These are phyloP conservation scores for Zea mays DNA, from an alignment of 176 grass and related monocot species.

Conservation along the genomic window DNA sequence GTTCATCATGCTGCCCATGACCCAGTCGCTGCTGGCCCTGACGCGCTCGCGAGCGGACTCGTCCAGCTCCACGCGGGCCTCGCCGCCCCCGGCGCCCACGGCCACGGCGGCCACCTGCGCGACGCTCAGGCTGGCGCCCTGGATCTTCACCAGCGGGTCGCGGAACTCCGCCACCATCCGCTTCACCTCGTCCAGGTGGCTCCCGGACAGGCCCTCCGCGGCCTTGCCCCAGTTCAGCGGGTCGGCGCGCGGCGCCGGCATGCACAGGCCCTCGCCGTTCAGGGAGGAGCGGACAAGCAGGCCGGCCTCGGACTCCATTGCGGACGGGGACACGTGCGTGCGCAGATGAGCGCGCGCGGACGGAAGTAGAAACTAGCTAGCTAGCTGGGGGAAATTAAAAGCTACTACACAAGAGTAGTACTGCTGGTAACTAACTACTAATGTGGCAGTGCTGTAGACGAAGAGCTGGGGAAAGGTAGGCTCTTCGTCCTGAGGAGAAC, in stretches of 20 bases:
- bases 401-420: neutral
- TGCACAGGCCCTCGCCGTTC: constrained; percentile 56
- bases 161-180: constrained; percentile 80
- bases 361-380: neutral
- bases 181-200: constrained; percentile 85
- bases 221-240: constrained; percentile 75
- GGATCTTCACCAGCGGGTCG: constrained; percentile 50
- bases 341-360: neutral
- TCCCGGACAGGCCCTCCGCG: constrained; percentile 59
- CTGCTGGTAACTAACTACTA: too few species aligned
- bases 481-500: constrained; percentile 41
- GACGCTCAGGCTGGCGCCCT: constrained; percentile 72
- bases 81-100: constrained; percentile 18
- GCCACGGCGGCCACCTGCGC: constrained; percentile 90
- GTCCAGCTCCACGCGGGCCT: constrained; percentile 65
- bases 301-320: constrained; percentile 40
- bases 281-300: constrained; percentile 28
- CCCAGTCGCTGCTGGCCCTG: constrained; percentile 83
- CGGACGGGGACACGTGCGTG: neutral
- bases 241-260: constrained; percentile 34
- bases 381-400: neutral
- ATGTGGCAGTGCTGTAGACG: constrained; percentile 3
- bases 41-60: constrained; percentile 65
- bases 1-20: constrained; percentile 75
- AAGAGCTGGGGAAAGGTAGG: constrained; percentile 46